A percentile compares a stretch with the other conserved stretches of the same genome.
These are phyloP conservation scores for Beauveria medogensis DNA, from an alignment of 2,329 filamentous ascomycete genomes.

Conservation along the genomic window DNA sequence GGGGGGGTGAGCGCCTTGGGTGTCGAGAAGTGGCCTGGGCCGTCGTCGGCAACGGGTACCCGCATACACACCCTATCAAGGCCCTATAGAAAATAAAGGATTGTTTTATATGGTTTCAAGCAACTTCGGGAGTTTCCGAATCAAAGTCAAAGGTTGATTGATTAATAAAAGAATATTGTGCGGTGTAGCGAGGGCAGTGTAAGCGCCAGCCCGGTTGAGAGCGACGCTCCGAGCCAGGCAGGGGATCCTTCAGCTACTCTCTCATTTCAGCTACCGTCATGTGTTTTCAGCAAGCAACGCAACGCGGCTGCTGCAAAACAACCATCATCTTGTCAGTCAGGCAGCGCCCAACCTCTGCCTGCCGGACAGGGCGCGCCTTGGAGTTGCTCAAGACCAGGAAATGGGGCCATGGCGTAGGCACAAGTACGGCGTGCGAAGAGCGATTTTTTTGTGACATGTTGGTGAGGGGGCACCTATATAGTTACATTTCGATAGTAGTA, in stretches of 20 bases:
- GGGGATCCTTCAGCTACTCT: neutral
- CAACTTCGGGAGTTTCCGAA: conserved; percentile 1
- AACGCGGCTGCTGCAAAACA: neutral
- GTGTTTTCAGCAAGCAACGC: neutral
- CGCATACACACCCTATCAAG: conserved; percentile 3
- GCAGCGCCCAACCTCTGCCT: neutral
- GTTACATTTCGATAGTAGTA: conserved; percentile 10
- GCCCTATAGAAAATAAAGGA: neutral
- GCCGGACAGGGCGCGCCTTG: neutral
- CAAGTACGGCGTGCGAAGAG: conserved; percentile 1
- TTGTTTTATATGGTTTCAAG: conserved; percentile 3
- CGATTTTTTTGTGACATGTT: conserved; percentile 9
- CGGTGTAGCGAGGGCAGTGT: neutral
- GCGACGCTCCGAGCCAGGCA: neutral
- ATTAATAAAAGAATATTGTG: neutral
- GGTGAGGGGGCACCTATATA: conserved; percentile 10
- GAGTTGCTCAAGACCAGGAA: conserved; percentile 9
- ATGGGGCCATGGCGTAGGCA: conserved; percentile 4
- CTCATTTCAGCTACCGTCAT: neutral
- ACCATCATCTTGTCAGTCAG: neutral
- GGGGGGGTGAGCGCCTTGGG: conserved; percentile 1
- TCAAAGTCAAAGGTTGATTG: neutral
- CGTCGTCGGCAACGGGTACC: conserved; percentile 9
- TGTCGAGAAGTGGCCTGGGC: conserved; percentile 6
- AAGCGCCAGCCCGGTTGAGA: neutral